A percentile compares a stretch with the other conserved stretches of the same genome.
Conservation (phyloP, 192 early-diverging fungal genomes). For the Lobosporangium transversale region DNA sequence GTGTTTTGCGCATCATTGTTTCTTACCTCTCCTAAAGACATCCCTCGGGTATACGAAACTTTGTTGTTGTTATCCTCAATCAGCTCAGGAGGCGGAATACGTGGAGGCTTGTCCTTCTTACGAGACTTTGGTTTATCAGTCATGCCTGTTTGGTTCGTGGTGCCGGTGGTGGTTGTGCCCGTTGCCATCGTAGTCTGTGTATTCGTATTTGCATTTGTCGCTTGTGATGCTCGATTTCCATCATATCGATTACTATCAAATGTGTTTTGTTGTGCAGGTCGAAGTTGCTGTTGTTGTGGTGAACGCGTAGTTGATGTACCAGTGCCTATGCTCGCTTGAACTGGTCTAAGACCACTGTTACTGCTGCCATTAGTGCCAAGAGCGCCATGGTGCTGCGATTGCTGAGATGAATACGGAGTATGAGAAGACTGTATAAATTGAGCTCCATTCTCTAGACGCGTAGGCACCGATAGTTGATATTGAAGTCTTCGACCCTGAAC, state of each 20-base stretch:
- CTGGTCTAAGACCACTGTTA: not conserved
- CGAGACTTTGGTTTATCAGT: conserved; percentile 31
- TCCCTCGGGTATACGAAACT: conserved; percentile 47
- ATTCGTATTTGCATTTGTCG: conserved; percentile 11
- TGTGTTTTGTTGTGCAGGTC: conserved; percentile 6
- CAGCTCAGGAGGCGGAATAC: conserved; percentile 53
- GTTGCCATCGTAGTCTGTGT: conserved; percentile 22
- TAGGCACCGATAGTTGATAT: conserved; percentile 39
- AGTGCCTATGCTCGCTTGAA: not conserved
- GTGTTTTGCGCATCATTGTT: no score
- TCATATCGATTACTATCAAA: not conserved
- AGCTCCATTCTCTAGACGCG: no score
- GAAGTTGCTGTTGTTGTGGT: conserved; percentile 22
- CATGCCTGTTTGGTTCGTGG: conserved; percentile 19
- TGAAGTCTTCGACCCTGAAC: conserved; percentile 26
- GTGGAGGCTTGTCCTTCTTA: conserved; percentile 53
- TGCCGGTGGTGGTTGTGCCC: conserved; percentile 14
- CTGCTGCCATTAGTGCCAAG: not conserved
- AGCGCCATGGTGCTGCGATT: not conserved
- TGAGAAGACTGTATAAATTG: no score
- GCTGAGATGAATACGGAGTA: no score
- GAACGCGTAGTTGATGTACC: conserved; percentile 7
- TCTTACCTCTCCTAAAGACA: conserved; percentile 64
- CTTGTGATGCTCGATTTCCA: not conserved
- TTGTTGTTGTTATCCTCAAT: conserved; percentile 50